These are phyloP conservation scores for Evernia prunastri DNA, from an alignment of 495 filamentous ascomycete species.

Conservation along the genomic window DNA sequence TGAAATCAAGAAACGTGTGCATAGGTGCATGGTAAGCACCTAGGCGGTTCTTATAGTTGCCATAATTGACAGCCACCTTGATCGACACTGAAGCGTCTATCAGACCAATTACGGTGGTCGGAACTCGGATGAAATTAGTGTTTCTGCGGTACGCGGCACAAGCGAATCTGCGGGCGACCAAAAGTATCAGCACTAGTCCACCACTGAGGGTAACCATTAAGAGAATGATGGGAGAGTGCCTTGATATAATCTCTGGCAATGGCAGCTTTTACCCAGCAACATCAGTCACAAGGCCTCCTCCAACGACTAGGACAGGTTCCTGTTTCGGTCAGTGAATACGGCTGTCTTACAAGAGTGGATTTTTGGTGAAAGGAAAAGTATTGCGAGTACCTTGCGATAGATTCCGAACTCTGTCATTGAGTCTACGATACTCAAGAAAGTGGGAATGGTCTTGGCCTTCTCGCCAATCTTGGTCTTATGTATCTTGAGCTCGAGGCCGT, in stretches of 20 bases:
- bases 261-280: conserved; percentile 50
- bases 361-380: conserved; percentile 9
- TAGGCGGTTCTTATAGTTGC: conserved; percentile 58
- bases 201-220: conserved; percentile 14
- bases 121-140: conserved; percentile 51
- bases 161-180: conserved; percentile 44
- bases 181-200: conserved; percentile 20
- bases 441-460: conserved; percentile 57
- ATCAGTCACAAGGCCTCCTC: conserved; percentile 59
- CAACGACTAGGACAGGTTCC: conserved; percentile 59
- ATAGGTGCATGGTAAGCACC: conserved; percentile 61
- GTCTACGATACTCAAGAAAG: conserved; percentile 52
- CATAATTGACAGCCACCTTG: conserved; percentile 61
- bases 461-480: conserved; percentile 61
- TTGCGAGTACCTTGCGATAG: conserved; percentile 44
- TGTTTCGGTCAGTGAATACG: conserved; percentile 27
- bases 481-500: conserved; percentile 48
- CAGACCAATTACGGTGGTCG: conserved; percentile 59
- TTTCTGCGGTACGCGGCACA: conserved; percentile 50
- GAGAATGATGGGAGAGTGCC: conserved; percentile 37
- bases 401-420: conserved; percentile 62
- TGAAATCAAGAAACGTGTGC: conserved; percentile 61
- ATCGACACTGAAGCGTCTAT: conserved; percentile 62
- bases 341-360: background rate
- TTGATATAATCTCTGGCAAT: conserved; percentile 37